phyloP scores from a whole-genome alignment of 2,329 filamentous ascomycete genomes.

The Helicocarpus griseus region DNA sequence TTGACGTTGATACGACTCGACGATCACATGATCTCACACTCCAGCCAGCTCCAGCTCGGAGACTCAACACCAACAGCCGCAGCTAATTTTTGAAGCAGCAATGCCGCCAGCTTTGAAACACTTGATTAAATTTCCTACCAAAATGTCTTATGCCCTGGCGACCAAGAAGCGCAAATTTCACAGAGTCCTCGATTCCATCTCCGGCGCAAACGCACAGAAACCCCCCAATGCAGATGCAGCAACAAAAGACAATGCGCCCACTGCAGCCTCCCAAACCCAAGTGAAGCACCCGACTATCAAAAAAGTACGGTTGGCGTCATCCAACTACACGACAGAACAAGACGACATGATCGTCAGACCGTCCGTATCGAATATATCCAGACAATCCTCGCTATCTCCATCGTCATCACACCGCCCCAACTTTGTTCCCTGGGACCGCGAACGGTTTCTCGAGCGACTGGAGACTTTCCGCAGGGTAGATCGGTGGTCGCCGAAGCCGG shows the following conservation, averaged over 20 bases:
- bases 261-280: neutral
- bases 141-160: conserved; percentile 36
- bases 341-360: conserved; percentile 6
- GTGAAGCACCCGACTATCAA: conserved; percentile 12
- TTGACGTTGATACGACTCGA: no score
- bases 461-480: conserved; percentile 86
- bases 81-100: neutral
- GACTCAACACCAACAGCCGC: neutral
- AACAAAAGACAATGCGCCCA: neutral
- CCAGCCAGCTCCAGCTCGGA: neutral
- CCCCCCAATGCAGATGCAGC: conserved; percentile 1
- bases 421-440: conserved; percentile 79
- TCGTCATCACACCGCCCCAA: conserved; percentile 44
- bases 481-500: conserved; percentile 87
- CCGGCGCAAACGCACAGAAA: conserved; percentile 17
- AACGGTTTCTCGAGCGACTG: conserved; percentile 68
- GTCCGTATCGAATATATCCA: conserved; percentile 13
- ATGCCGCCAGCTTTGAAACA: neutral
- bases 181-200: conserved; percentile 36
- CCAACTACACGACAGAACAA: conserved; percentile 2
- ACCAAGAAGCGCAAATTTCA: conserved; percentile 41
- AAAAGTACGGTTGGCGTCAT: conserved; percentile 9
- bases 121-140: conserved; percentile 1
- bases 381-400: conserved; percentile 23
- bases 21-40: neutral